Conservation (phyloP, 108 stramenopile genomes). For the Pseudonitzschia multistriata region DNA sequence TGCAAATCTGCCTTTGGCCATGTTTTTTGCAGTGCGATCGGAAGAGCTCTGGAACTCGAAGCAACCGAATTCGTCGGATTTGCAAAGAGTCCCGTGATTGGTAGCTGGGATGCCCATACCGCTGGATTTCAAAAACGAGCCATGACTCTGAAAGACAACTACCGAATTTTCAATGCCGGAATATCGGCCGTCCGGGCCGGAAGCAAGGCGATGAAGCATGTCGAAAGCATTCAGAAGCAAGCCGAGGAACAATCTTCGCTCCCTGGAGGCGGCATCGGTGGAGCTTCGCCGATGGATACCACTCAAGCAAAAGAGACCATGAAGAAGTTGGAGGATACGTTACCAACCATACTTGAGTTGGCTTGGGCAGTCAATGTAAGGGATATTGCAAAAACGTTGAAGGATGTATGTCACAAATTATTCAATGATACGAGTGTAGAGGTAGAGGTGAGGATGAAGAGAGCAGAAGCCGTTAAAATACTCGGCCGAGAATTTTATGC, state of each 20-base stretch:
- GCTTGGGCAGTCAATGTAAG: constrained; percentile 86
- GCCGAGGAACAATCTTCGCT: constrained; percentile 35
- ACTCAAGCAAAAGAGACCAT: constrained; percentile 64
- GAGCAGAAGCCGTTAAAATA: constrained; percentile 72
- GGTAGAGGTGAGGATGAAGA: constrained; percentile 44
- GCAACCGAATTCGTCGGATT: constrained; percentile 84
- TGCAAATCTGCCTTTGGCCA: constrained; percentile 72
- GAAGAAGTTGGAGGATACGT: constrained; percentile 77
- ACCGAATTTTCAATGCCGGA: constrained; percentile 67
- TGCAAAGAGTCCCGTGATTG: constrained; percentile 44
- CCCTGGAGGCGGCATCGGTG: constrained; percentile 2
- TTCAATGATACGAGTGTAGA: constrained; percentile 69
- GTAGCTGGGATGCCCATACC: constrained; percentile 66
- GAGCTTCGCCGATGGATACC: constrained; percentile 33
- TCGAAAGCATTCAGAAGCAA: constrained; percentile 65
- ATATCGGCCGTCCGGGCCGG: constrained; percentile 69
- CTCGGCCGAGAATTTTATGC: constrained; percentile 69
- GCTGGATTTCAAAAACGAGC: constrained; percentile 57
- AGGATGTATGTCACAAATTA: constrained; percentile 70
- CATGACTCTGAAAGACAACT: constrained; percentile 46
- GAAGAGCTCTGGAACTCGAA: constrained; percentile 72
- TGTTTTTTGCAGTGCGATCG: constrained; percentile 75
- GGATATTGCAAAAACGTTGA: constrained; percentile 77
- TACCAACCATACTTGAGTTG: constrained; percentile 78
- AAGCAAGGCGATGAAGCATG: constrained; percentile 72